These are phyloP conservation scores for Peronospora destructor DNA, from an alignment of 352 stramenopile species.

Conservation along the genomic window DNA sequence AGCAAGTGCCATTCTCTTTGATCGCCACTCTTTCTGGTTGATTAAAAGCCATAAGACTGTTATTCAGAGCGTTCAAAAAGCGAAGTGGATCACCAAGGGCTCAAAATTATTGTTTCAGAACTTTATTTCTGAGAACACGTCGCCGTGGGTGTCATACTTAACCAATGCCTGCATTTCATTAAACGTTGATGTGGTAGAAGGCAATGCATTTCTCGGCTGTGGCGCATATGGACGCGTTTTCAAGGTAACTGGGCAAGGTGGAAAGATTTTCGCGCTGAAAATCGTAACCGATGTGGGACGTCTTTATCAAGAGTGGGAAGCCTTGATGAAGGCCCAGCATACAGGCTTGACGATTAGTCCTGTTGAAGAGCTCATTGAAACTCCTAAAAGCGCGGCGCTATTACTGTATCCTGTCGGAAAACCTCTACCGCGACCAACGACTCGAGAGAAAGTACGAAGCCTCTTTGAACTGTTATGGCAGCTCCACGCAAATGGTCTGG, in stretches of 20 bases:
- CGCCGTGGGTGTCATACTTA: conserved; percentile 18
- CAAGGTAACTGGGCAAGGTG: conserved; percentile 15
- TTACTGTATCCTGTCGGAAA: conserved; percentile 29
- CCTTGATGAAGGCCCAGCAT: conserved; percentile 15
- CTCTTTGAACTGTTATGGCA: conserved; percentile 25
- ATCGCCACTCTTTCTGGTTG: conserved; percentile 26
- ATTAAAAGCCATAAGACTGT: conserved; percentile 20
- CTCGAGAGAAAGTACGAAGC: conserved; percentile 21
- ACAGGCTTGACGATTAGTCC: conserved; percentile 24
- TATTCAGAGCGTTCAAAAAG: conserved; percentile 16
- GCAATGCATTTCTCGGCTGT: conserved; percentile 25
- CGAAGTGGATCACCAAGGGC: conserved; percentile 16
- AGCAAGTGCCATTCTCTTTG: conserved; percentile 23
- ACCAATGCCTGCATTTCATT: conserved; percentile 16
- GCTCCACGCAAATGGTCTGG: conserved; percentile 19
- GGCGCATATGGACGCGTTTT: conserved; percentile 15
- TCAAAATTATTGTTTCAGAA: conserved; percentile 26
- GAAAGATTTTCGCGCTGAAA: conserved; percentile 19
- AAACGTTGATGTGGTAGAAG: conserved; percentile 21
- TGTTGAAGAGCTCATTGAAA: conserved; percentile 18
- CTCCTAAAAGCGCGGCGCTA: conserved; percentile 17
- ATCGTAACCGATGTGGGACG: conserved; percentile 4
- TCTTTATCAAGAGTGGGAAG: conserved; percentile 20
- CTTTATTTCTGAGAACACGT: conserved; percentile 20
- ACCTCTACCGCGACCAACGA: conserved; percentile 24